Base-by-base conservation (phyloP, 225 moss, liverwort and hornwort genomes). In the Antitrichia curtipendula region DNA sequence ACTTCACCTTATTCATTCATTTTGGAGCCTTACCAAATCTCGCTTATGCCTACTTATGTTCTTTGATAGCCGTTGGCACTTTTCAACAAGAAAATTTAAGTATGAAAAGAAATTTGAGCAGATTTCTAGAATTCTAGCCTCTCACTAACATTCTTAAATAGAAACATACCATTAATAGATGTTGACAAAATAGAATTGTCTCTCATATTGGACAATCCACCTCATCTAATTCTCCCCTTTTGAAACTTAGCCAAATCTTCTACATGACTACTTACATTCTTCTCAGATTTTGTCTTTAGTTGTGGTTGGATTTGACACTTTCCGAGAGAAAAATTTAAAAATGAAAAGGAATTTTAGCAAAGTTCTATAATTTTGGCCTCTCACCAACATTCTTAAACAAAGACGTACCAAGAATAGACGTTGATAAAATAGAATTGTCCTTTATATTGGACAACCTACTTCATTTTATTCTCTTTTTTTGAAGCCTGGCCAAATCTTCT, bases 1-100 rank as follows among this genome's bases (percentile, higher is more conserved):
- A 72, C 18, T 29, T 29, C 10, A 73, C 19, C 4, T 29, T 47
- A 31, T 31, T 19, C 1, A 47, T 19, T 16, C 28, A 0, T 73
- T 47, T 11, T 12, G 0, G 1, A 43, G 6, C 1, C 3, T 0
- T 0, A 16, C 28, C 43, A 43, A 43, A 71, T 28, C 16, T 71
- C 43, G 0, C 0, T 43, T 5, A 24, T 10, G 5, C 6, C 0
- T 70, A 2, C 3, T 27, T 15, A 27, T 2, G 8, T 43, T 43
- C 25, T 1, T 62, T 62, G 62, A 16, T 62, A 31, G 62, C 3
- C 3, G 43, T 0, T 47, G 18, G 0, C 18, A 72, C 4, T 28
- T 71, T 72, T 72, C 29, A 29, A 72, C 6, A 45, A 28, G 7
- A 29, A 29, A 72, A 45, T 17, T 9, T 16, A 27, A 45, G 16